Percentiles rank a stretch among this genome's conserved stretches.
These are phyloP conservation scores for Aspergillus sp. DNA, from an alignment of 2,329 filamentous ascomycete species.

Conservation along the genomic window DNA sequence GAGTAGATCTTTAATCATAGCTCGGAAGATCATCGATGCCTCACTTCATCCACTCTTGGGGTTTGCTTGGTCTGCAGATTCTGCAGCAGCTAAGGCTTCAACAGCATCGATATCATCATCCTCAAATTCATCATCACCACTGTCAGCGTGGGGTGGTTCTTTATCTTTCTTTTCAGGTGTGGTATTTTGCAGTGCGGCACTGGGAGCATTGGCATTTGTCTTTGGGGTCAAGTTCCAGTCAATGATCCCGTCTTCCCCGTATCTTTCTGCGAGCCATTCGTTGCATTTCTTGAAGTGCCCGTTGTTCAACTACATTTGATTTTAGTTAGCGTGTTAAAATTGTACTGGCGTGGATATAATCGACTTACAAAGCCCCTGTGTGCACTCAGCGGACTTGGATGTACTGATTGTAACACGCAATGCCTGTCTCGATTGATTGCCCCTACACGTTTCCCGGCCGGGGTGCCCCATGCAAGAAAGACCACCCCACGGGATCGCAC, in stretches of 20 bases:
- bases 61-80: conserved; percentile 4
- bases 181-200: conserved; percentile 5
- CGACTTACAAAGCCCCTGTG: conserved; percentile 65
- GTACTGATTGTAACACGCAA: conserved; percentile 77
- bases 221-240: conserved; percentile 68
- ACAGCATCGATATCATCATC: conserved; percentile 41
- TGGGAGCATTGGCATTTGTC: conserved; percentile 9
- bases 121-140: conserved; percentile 32
- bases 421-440: conserved; percentile 71
- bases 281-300: conserved; percentile 47
- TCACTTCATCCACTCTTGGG: neutral
- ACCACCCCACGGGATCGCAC: conserved; percentile 78
- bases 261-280: conserved; percentile 68
- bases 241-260: conserved; percentile 75
- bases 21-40: neutral
- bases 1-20: too few relatives aligned
- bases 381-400: conserved; percentile 91
- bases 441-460: conserved; percentile 72
- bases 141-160: conserved; percentile 10
- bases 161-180: conserved; percentile 8
- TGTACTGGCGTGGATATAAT: neutral
- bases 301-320: conserved; percentile 33
- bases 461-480: conserved; percentile 89
- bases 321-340: neutral
- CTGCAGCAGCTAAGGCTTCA: conserved; percentile 33